Base-by-base conservation (phyloP, 495 filamentous ascomycete species). In the Chaetomium tenue region DNA sequence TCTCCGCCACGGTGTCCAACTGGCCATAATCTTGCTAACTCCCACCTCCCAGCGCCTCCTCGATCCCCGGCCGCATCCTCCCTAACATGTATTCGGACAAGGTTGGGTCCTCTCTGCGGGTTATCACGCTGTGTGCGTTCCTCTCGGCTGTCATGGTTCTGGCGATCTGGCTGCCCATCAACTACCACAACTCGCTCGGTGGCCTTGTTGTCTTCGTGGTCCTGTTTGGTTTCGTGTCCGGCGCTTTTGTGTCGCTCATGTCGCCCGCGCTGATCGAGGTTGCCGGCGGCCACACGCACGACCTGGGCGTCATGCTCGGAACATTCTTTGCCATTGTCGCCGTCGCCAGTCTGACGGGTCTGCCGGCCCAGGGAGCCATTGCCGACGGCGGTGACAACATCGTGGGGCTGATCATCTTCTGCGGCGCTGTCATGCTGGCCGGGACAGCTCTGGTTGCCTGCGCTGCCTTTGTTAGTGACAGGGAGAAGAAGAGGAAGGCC, bases 211-310 rank as follows among this genome's bases (percentile, higher is more conserved):
- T 56, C 33, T 56, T 56, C 8, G 53, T 23, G 7, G 2, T 56
- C n/a, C 18, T 56, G 7, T 56, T 56, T 12, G 53, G 53, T 0
- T 23, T 56, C 9, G n/a, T 33, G 5, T 56, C 30, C 18, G 53
- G 53, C 30, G 53, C 53, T 13, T 56, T 39, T n/a, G 33, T 56
- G 18, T 56, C 53, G 33, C 53, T 56, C 18, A 56, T 56, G 53
- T 40, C 53, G 18, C 53, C 53, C 30, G 53, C 53, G n/a, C 53
- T 56, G 11, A 39, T 56, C 18, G 53, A 56, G 53, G 53, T 56
- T 9, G 53, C 53, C 20, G 53, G 53, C 16, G 53, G 53, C 6
- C 53, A 56, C 53, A 40, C 53, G n/a, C 6, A 12, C 33, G 53
- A 56, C 33, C 33, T 56, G 7, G 33, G 53, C 18, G 53, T 23